These are phyloP conservation scores for Spathaspora girioi DNA, from an alignment of 805 yeast genomes.

Conservation along the genomic window DNA sequence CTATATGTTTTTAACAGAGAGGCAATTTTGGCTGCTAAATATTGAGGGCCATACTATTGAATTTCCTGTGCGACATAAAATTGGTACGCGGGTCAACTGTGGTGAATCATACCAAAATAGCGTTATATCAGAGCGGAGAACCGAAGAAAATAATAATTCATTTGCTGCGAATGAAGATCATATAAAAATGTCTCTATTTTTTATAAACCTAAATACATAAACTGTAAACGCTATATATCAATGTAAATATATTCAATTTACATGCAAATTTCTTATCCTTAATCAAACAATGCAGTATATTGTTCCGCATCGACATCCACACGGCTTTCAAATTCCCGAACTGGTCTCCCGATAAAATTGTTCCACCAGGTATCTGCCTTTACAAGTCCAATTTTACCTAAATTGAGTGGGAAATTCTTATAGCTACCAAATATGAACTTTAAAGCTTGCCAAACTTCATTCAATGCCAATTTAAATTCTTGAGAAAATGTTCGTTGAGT, in stretches of 20 bases:
- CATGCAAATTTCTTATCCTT: neutral
- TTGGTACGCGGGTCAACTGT: neutral
- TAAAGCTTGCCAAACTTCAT: constrained; percentile 56
- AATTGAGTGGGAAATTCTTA: constrained; percentile 60
- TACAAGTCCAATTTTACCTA: constrained; percentile 48
- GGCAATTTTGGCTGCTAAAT: neutral
- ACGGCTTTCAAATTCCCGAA: constrained; percentile 7
- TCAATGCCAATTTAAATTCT: constrained; percentile 49
- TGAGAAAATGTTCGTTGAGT: constrained; percentile 20
- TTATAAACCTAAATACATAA: neutral
- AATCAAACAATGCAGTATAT: neutral
- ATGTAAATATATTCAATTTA: neutral
- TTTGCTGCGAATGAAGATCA: no score
- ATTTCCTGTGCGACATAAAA: neutral
- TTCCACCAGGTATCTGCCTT: constrained; percentile 66
- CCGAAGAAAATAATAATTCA: neutral
- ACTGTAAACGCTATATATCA: neutral
- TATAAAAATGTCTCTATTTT: neutral
- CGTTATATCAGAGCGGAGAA: neutral
- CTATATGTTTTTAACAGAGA: neutral
- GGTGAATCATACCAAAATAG: neutral
- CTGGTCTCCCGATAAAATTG: constrained; percentile 59
- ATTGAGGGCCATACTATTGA: neutral
- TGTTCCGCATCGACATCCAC: constrained; percentile 8
- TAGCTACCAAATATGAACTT: constrained; percentile 66